A percentile compares a stretch with the other conserved stretches of the same genome.
These are phyloP conservation scores for Sugiyamaella grinbergsii DNA, from an alignment of 1,139 yeast genomes.

Conservation along the genomic window DNA sequence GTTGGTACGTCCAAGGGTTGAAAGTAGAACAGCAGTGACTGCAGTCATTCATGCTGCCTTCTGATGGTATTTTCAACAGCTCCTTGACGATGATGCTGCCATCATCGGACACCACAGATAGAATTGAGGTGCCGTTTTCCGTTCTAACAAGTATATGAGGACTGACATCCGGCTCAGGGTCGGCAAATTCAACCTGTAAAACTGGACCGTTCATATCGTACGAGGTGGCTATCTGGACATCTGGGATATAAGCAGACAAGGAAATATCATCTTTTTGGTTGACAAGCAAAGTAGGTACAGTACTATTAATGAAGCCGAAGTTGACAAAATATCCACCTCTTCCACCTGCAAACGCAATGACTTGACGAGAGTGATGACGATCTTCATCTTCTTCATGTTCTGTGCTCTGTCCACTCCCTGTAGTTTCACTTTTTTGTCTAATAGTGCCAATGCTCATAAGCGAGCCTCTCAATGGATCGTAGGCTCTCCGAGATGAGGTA, in stretches of 20 bases:
- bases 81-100: conserved; percentile 8
- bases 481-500: conserved; percentile 16
- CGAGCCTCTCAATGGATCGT: conserved; percentile 31
- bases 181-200: conserved; percentile 29
- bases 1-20: conserved; percentile 28
- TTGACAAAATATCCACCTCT: conserved; percentile 4
- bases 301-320: conserved; percentile 4
- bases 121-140: conserved; percentile 22
- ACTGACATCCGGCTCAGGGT: conserved; percentile 24
- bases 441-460: conserved; percentile 25
- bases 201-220: conserved; percentile 25
- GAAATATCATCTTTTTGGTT: conserved; percentile 21
- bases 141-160: conserved; percentile 29
- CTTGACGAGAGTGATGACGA: not conserved
- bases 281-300: not conserved
- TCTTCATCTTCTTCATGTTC: conserved; percentile 16
- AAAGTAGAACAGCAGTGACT: conserved; percentile 23
- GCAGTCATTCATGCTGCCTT: not conserved
- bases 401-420: not conserved
- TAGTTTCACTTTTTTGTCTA: not conserved
- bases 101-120: conserved; percentile 6
- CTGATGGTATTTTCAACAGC: conserved; percentile 16
- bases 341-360: conserved; percentile 17
- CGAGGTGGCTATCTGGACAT: conserved; percentile 8
- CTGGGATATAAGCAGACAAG: not conserved